phyloP scores from a whole-genome alignment of 495 filamentous ascomycete species.

The Aspergillus haitiensis region DNA sequence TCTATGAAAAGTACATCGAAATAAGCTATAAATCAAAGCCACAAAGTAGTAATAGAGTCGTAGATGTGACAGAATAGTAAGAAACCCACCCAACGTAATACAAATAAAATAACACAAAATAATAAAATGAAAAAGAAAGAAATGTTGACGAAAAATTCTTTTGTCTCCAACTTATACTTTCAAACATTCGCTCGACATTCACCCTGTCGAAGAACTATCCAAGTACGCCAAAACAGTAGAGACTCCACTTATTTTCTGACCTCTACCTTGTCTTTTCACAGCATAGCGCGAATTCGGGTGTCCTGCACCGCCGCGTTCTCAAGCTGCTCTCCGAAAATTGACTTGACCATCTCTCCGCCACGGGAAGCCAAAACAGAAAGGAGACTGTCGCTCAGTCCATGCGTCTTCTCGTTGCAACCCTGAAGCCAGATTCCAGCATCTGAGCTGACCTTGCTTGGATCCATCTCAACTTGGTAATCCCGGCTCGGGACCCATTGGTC shows the following conservation, averaged over 20 bases:
- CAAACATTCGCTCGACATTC: no score
- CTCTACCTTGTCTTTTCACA: conserved; percentile 25
- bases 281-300: conserved; percentile 44
- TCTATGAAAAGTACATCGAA: not conserved
- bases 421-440: conserved; percentile 86
- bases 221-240: no score
- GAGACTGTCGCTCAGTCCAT: conserved; percentile 82
- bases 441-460: conserved; percentile 58
- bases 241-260: not conserved
- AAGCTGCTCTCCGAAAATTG: conserved; percentile 62
- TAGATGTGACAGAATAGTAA: not conserved
- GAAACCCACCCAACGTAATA: not conserved
- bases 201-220: no score
- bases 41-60: conserved; percentile 1
- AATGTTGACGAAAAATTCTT: no score
- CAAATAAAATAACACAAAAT: no score
- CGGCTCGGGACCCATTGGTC: conserved; percentile 46
- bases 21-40: not conserved
- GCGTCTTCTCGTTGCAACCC: conserved; percentile 89
- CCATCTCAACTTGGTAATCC: conserved; percentile 74
- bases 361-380: conserved; percentile 74
- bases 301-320: conserved; percentile 39
- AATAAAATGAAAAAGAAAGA: no score
- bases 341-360: conserved; percentile 74
- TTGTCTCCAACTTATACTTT: no score